These are phyloP conservation scores for Alternaria metachromatica DNA, from an alignment of 2,329 filamentous ascomycete species.

Conservation along the genomic window DNA sequence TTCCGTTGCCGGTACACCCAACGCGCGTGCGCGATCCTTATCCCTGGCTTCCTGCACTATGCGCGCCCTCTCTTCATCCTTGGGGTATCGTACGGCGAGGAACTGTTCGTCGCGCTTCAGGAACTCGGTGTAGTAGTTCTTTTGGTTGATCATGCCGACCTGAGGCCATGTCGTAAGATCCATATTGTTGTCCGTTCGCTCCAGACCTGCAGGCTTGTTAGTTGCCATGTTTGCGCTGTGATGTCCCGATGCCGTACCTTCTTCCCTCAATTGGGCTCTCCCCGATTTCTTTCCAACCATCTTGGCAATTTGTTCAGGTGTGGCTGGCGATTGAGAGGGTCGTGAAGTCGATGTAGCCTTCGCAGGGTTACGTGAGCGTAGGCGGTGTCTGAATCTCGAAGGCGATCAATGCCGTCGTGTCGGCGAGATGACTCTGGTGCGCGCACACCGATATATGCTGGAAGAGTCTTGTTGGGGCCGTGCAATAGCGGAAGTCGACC, in stretches of 20 bases:
- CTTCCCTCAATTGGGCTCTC: conserved; percentile 66
- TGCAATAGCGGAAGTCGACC: background rate
- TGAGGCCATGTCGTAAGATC: conserved; percentile 93
- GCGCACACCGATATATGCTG: background rate
- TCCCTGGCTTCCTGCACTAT: conserved; percentile 88
- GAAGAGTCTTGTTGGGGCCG: background rate
- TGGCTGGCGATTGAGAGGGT: background rate
- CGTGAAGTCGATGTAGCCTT: background rate
- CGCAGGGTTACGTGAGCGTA: background rate
- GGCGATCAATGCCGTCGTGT: background rate
- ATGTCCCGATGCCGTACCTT: conserved; percentile 51
- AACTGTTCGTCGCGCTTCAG: conserved; percentile 98
- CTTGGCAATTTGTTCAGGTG: conserved; percentile 9
- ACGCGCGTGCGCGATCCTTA: conserved; percentile 81
- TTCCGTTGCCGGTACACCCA: conserved; percentile 63
- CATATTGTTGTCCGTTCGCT: conserved; percentile 98
- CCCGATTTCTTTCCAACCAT: conserved; percentile 74
- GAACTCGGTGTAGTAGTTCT: conserved; percentile 95
- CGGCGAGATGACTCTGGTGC: background rate
- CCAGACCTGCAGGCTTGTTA: conserved; percentile 69
- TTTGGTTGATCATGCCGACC: conserved; percentile 94
- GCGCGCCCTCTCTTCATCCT: conserved; percentile 82
- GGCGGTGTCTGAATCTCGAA: conserved; percentile 4
- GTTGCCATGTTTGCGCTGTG: background rate
- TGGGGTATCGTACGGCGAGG: conserved; percentile 84